phyloP scores from a whole-genome alignment of 768 basidiomycete genomes.

The Tulasnella sp. region DNA sequence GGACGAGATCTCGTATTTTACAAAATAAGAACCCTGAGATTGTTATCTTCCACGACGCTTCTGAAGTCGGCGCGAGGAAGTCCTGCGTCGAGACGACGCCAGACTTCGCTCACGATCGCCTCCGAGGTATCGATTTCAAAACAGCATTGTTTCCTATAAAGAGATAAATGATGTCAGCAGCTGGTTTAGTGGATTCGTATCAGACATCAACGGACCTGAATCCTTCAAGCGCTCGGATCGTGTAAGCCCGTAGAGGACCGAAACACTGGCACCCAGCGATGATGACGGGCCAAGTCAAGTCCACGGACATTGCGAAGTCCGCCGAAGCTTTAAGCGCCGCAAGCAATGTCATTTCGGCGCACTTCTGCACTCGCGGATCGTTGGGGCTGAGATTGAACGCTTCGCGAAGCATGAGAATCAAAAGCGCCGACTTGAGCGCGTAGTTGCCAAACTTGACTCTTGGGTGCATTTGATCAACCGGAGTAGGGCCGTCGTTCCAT shows the following conservation, averaged over 20 bases:
- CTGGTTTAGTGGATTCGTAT: conserved; percentile 5
- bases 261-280: conserved; percentile 21
- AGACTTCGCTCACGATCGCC: conserved; percentile 22
- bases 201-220: conserved; percentile 21
- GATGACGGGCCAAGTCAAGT: conserved; percentile 27
- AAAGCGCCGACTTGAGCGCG: conserved; percentile 26
- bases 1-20: conserved; percentile 5
- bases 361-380: conserved; percentile 24
- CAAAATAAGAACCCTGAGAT: conserved; percentile 17
- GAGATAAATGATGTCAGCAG: background rate
- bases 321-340: conserved; percentile 25
- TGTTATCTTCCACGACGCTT: conserved; percentile 16
- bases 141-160: conserved; percentile 22
- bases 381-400: conserved; percentile 23
- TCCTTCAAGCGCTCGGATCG: conserved; percentile 20
- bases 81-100: conserved; percentile 17
- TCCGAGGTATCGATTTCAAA: conserved; percentile 32
- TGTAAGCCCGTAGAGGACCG: conserved; percentile 20
- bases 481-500: conserved; percentile 14
- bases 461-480: conserved; percentile 19
- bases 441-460: conserved; percentile 27
- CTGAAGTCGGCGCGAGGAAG: conserved; percentile 18
- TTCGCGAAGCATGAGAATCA: conserved; percentile 26
- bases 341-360: conserved; percentile 22
- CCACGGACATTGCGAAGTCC: conserved; percentile 22